phyloP scores from a whole-genome alignment of 768 basidiomycete genomes.

The Hirschioporus abietinus region DNA sequence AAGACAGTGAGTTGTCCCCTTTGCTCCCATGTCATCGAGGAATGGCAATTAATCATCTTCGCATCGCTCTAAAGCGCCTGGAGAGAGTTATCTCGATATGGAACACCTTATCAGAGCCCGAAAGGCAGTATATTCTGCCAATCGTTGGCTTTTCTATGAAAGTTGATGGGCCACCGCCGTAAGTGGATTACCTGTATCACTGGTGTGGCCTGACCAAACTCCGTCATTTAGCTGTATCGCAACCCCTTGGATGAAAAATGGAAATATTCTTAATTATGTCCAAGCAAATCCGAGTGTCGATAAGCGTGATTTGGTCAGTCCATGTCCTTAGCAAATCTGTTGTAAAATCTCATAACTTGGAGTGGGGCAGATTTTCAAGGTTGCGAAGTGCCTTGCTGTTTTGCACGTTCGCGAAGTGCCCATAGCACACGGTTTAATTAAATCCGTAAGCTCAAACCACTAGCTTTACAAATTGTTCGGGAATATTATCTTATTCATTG shows the following conservation, averaged over 20 bases:
- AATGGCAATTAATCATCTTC: background rate
- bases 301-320: background rate
- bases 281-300: background rate
- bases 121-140: background rate
- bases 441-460: background rate
- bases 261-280: background rate
- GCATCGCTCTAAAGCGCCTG: background rate
- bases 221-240: background rate
- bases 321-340: background rate
- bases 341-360: background rate
- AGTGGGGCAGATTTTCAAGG: background rate
- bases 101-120: background rate
- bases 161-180: background rate
- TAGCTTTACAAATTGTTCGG: background rate
- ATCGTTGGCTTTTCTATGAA: background rate
- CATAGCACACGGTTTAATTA: background rate
- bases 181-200: too few relatives aligned
- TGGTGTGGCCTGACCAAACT: too few relatives aligned
- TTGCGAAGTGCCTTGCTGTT: background rate
- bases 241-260: slow-evolving; percentile 1
- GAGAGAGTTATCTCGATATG: background rate
- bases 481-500: background rate
- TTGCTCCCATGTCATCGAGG: background rate
- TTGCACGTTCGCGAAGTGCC: background rate
- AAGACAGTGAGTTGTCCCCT: background rate